Evolutionary conservation across 2,329 filamentous ascomycete species (phyloP), one percentile per base, ranked within the genome.

Genomic region (Arthrobotrys megalospora): DNA sequence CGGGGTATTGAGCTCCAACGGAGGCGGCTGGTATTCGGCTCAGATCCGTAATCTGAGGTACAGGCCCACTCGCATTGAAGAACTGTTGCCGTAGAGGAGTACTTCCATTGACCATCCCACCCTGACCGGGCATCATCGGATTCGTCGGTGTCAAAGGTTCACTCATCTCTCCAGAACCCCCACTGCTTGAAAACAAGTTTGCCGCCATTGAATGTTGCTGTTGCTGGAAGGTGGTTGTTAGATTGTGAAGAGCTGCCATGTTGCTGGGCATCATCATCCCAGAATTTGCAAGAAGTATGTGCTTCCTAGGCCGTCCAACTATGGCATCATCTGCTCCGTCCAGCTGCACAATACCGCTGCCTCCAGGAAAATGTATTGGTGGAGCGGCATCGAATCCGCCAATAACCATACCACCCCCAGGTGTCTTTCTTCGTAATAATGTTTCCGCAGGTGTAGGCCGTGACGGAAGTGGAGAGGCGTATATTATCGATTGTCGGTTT

Each of bases 381-480:
- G 76, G 76, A 14, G 76, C 76, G 12, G 76, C 76, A 50, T 79
- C 76, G 19, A 79, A 79, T 19, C 76, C 76, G 21, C 76, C 76
- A 65, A 79, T 69, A 7, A 79, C 70, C 76, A 75, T 75, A 1
- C 69, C 76, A 3, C 76, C 76, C 24, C 76, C 76, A 41, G 76
- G 76, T 24, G 76, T 75, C 73, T 79, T 79, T 19, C 76, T 75
- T 32, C 76, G 45, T 60, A 79, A 36, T 34, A 79, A 32, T 38
- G 64, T 69, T 62, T 79, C 76, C n/a, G 76, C 76, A 38, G 76
- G 63, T 24, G 76, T 69, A n/a, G 76, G 76, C 28, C 68, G 41
- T 12, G 68, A 75, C 16, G 69, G 76, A n/a, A 79, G 41, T 5
- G 76, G 76, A 11, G 76, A 79, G 11, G 76, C 76, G 50, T 79